These are phyloP conservation scores for Beauveria asiatica DNA, from an alignment of 2,329 filamentous ascomycete genomes.

Conservation along the genomic window DNA sequence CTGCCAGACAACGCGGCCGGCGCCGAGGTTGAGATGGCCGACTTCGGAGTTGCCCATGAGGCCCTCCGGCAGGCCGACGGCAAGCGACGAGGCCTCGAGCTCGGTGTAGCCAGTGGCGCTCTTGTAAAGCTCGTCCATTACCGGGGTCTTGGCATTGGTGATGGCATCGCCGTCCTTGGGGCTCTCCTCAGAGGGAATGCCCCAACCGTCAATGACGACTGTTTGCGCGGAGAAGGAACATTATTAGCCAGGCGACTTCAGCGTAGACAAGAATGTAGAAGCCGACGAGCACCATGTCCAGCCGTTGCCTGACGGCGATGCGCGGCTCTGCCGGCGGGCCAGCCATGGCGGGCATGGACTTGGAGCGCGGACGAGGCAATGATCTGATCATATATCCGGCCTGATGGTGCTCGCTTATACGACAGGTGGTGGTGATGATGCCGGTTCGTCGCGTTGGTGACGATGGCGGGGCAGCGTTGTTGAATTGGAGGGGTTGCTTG, in stretches of 20 bases:
- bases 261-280: constrained; percentile 48
- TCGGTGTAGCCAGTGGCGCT: constrained; percentile 78
- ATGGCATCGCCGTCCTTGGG: constrained; percentile 92
- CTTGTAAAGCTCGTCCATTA: constrained; percentile 87
- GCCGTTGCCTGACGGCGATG: constrained; percentile 51
- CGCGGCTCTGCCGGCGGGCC: constrained; percentile 4
- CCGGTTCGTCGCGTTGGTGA: constrained; percentile 3
- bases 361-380: not conserved
- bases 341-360: not conserved
- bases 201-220: constrained; percentile 99
- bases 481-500: constrained; percentile 19
- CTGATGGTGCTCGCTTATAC: not conserved
- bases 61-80: constrained; percentile 90
- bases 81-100: constrained; percentile 91
- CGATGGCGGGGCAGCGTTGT: constrained; percentile 17
- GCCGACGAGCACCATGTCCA: constrained; percentile 34
- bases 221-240: constrained; percentile 40
- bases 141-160: constrained; percentile 81
- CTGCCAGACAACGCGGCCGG: constrained; percentile 96
- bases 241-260: constrained; percentile 51
- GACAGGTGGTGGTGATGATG: constrained; percentile 4
- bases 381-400: not conserved
- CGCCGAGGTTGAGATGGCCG: constrained; percentile 96
- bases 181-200: constrained; percentile 71
- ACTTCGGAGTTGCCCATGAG: constrained; percentile 99